A percentile compares a stretch with the other conserved stretches of the same genome.
Conservation (phyloP, 257 asterid genomes). For the Parsonsia alboflavescens region DNA sequence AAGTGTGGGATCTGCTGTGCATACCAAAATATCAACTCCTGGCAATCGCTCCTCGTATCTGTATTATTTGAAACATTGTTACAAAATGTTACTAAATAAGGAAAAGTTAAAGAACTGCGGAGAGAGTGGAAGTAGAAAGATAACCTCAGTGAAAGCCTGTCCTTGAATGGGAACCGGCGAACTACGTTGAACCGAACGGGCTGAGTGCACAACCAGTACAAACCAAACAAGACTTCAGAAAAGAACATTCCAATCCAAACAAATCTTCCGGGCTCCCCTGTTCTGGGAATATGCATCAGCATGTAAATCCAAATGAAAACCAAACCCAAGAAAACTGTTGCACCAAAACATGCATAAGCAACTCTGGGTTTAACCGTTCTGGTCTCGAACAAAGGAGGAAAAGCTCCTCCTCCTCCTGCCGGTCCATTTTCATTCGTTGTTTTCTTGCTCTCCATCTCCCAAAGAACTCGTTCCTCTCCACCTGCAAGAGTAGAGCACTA, state of each 20-base stretch:
- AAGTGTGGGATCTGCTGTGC: constrained; percentile 50
- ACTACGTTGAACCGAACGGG: constrained; percentile 52
- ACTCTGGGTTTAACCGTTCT: constrained; percentile 31
- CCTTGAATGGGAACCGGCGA: constrained; percentile 39
- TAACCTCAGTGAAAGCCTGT: constrained; percentile 45
- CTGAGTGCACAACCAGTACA: constrained; percentile 71
- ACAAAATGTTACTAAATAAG: not conserved
- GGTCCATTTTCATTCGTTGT: constrained; percentile 11
- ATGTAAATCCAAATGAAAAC: constrained; percentile 40
- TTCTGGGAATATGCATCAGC: constrained; percentile 32
- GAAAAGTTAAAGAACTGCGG: too few relatives aligned
- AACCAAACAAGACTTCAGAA: constrained; percentile 43
- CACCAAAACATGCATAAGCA: constrained; percentile 23
- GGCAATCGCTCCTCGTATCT: constrained; percentile 42
- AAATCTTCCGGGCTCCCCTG: constrained; percentile 33
- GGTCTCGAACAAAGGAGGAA: constrained; percentile 48
- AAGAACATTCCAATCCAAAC: constrained; percentile 53
- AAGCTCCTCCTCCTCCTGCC: not conserved
- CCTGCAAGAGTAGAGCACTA: too few relatives aligned
- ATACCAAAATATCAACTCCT: constrained; percentile 42
- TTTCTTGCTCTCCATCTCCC: not conserved
- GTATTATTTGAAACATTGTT: not conserved
- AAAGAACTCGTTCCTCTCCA: not conserved
- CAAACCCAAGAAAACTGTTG: constrained; percentile 32
- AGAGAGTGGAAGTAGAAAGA: too few relatives aligned